phyloP scores from a whole-genome alignment of 2,329 filamentous ascomycete species.

The Kalmusia sp. region DNA sequence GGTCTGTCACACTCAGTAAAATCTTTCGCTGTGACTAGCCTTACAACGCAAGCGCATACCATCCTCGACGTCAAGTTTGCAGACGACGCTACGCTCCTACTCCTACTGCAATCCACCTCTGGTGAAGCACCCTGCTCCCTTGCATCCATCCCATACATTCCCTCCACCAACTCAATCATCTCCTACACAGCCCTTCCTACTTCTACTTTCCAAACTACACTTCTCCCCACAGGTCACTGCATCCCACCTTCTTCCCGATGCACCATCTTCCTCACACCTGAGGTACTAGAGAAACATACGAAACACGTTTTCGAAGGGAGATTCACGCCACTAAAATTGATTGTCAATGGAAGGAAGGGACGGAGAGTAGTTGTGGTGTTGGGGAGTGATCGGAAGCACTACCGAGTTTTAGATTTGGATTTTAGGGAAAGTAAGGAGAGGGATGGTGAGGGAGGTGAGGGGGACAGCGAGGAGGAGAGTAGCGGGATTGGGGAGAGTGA shows the following conservation, averaged over 20 bases:
- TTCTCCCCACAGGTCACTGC: conserved; percentile 14
- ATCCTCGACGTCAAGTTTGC: conserved; percentile 73
- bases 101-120: conserved; percentile 58
- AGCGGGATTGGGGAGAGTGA: conserved; percentile 12
- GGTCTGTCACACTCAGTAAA: conserved; percentile 38
- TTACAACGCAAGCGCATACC: conserved; percentile 43
- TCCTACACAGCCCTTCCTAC: conserved; percentile 8
- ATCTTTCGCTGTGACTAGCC: conserved; percentile 62
- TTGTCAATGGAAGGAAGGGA: conserved; percentile 63
- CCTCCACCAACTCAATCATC: conserved; percentile 2
- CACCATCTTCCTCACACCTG: conserved; percentile 10
- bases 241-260: conserved; percentile 1
- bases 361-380: conserved; percentile 62
- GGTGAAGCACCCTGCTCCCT: conserved; percentile 12
- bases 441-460: conserved; percentile 23
- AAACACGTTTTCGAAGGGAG: conserved; percentile 57
- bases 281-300: conserved; percentile 33
- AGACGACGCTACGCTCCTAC: conserved; percentile 65
- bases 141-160: conserved; percentile 31
- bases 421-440: conserved; percentile 37
- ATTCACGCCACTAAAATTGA: conserved; percentile 58
- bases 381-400: conserved; percentile 60
- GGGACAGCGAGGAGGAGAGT: conserved; percentile 8
- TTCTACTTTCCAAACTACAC: neutral
- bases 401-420: conserved; percentile 64